These are phyloP conservation scores for Ensete glaucum DNA, from an alignment of 176 grass and related monocot species.

Conservation along the genomic window DNA sequence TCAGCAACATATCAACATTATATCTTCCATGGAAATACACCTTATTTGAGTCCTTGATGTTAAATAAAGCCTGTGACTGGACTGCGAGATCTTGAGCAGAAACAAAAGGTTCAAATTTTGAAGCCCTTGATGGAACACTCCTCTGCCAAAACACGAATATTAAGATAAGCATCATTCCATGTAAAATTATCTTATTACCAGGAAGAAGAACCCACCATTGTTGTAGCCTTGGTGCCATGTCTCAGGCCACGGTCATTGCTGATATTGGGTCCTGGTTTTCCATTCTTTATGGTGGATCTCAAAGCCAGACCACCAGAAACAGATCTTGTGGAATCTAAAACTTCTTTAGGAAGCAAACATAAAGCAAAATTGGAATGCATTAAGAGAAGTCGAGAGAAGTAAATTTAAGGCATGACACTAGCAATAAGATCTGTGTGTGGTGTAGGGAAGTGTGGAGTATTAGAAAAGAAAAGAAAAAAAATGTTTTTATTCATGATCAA, in stretches of 20 bases:
- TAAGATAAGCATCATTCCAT: not conserved
- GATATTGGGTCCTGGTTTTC: constrained; percentile 42
- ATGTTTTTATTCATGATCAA: too few species aligned
- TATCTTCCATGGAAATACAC: constrained; percentile 22
- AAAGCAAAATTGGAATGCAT: not conserved
- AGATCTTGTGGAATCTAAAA: constrained; percentile 60
- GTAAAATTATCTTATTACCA: constrained; percentile 6
- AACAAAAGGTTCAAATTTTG: constrained; percentile 32
- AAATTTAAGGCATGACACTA: constrained; percentile 10
- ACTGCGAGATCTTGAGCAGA: constrained; percentile 55
- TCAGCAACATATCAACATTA: constrained; percentile 20
- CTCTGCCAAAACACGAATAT: constrained; percentile 38
- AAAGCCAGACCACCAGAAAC: constrained; percentile 46
- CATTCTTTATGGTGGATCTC: constrained; percentile 64
- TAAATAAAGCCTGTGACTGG: constrained; percentile 88
- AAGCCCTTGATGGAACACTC: constrained; percentile 62
- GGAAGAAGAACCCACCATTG: constrained; percentile 39
- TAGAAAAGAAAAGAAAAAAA: too few species aligned
- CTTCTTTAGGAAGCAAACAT: constrained; percentile 27
- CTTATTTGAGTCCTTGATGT: constrained; percentile 95
- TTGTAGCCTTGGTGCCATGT: constrained; percentile 41
- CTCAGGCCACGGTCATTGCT: constrained; percentile 49
- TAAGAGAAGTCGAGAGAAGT: not conserved
- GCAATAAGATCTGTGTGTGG: not conserved
- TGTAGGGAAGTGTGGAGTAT: too few species aligned